phyloP scores from a whole-genome alignment of 768 basidiomycete genomes.

The Rhodosporidiobolus odoratus region DNA sequence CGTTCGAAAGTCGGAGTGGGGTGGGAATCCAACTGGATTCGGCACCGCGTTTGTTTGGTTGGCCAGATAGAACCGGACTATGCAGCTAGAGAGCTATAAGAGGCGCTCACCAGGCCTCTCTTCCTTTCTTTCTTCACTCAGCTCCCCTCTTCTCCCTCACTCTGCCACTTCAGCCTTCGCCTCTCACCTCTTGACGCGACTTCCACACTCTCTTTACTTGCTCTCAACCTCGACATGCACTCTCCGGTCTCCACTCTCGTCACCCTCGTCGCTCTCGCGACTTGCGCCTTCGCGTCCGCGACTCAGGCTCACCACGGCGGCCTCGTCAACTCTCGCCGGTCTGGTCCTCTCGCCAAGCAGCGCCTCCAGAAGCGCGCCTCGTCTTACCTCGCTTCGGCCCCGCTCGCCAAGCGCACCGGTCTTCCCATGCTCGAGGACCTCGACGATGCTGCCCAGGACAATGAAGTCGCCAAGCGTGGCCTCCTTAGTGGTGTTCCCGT shows the following conservation, averaged over 20 bases:
- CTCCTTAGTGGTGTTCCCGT: too few relatives aligned
- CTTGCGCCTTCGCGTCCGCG: constrained; percentile 1
- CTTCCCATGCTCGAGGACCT: constrained; percentile 10
- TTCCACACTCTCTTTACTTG: too few relatives aligned
- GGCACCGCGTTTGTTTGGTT: too few relatives aligned
- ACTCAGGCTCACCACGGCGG: neutral
- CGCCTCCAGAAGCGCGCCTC: constrained; percentile 22
- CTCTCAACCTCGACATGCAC: constrained; percentile 9
- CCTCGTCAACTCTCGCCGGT: neutral
- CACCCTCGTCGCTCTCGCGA: neutral
- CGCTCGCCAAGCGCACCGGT: neutral
- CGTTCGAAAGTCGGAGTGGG: too few relatives aligned
- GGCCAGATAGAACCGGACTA: too few relatives aligned
- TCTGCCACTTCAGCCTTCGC: neutral
- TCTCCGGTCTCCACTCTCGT: constrained; percentile 7
- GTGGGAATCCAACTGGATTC: too few relatives aligned
- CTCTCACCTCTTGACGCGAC: neutral
- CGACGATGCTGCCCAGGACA: neutral
- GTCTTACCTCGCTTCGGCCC: constrained; percentile 2
- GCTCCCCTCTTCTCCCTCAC: neutral
- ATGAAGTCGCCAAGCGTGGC: constrained; percentile 1
- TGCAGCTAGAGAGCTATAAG: too few relatives aligned
- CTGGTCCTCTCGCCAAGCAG: constrained; percentile 23
- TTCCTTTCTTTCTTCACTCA: too few relatives aligned
- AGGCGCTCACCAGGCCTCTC: too few relatives aligned